Percentiles rank a stretch among this genome's conserved stretches.
These are phyloP conservation scores for Paraconiothyrium sp. DNA, from an alignment of 2,329 filamentous ascomycete species.

Conservation along the genomic window DNA sequence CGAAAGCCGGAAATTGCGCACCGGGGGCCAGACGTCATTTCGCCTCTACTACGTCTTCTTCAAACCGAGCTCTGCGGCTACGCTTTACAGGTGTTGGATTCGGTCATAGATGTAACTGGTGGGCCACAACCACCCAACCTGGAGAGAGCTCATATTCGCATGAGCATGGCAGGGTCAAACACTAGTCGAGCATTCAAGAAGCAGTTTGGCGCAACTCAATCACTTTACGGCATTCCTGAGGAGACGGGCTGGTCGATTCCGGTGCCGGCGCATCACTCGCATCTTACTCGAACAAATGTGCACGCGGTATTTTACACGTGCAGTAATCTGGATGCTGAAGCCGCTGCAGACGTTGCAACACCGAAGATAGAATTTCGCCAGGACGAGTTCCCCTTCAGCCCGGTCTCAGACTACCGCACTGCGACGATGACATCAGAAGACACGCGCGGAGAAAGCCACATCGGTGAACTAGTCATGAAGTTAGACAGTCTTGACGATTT, in stretches of 20 bases:
- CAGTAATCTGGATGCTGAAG: conserved; percentile 59
- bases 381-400: conserved; percentile 84
- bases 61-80: conserved; percentile 95
- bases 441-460: conserved; percentile 73
- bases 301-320: conserved; percentile 97
- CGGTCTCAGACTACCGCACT: conserved; percentile 75
- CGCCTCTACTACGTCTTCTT: conserved; percentile 84
- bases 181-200: conserved; percentile 83
- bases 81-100: conserved; percentile 89
- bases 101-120: conserved; percentile 93
- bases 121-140: conserved; percentile 70
- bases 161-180: conserved; percentile 95
- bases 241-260: conserved; percentile 96
- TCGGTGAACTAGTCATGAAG: conserved; percentile 79
- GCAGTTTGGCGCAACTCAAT: conserved; percentile 93
- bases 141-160: conserved; percentile 92
- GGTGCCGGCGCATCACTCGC: conserved; percentile 87
- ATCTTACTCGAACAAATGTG: conserved; percentile 87
- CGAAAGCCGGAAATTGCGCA: conserved; percentile 86
- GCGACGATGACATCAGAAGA: conserved; percentile 96
- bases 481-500: conserved; percentile 65
- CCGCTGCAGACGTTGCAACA: conserved; percentile 71
- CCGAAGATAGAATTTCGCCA: conserved; percentile 92
- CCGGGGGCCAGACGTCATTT: conserved; percentile 94
- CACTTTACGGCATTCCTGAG: conserved; percentile 95